A percentile compares a stretch with the other conserved stretches of the same genome.
Evolutionary conservation across 352 stramenopile species (phyloP).

Genomic region (Globisporangium radiosum): DNA sequence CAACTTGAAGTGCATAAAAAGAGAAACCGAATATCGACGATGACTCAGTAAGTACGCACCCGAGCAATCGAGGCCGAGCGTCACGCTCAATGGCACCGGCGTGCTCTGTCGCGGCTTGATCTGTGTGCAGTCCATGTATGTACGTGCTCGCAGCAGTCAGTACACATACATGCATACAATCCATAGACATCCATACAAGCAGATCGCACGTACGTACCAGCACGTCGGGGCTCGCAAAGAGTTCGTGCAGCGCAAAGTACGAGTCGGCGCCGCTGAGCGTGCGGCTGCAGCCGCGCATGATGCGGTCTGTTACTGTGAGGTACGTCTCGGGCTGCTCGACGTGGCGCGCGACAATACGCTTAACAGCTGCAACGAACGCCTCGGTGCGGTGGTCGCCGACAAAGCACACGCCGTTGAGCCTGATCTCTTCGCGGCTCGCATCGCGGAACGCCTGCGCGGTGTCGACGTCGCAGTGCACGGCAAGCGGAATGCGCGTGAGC

Average conservation of each 20-base stretch:
- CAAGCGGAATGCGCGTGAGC: slow-evolving; percentile 42
- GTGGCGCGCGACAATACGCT: slow-evolving; percentile 55
- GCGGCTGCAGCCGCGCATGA: slow-evolving; percentile 68
- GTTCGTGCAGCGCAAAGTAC: slow-evolving; percentile 68
- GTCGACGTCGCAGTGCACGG: slow-evolving; percentile 51
- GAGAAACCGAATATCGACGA: background rate
- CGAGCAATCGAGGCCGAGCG: slow-evolving; percentile 36
- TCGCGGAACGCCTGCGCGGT: slow-evolving; percentile 67
- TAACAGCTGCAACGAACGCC: slow-evolving; percentile 66
- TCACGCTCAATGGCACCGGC: slow-evolving; percentile 50
- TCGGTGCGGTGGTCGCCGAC: slow-evolving; percentile 67
- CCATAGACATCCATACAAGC: background rate
- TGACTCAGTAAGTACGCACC: slow-evolving; percentile 18
- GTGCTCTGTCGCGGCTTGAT: slow-evolving; percentile 52
- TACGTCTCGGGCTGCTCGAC: slow-evolving; percentile 35
- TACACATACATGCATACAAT: background rate
- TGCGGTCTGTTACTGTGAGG: slow-evolving; percentile 44
- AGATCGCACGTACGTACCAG: slow-evolving; percentile 25
- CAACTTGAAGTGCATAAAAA: background rate
- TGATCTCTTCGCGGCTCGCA: slow-evolving; percentile 60
- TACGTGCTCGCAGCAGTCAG: too few species aligned
- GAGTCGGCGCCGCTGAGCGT: slow-evolving; percentile 72
- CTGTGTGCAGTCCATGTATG: slow-evolving; percentile 14
- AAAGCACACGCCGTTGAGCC: slow-evolving; percentile 69
- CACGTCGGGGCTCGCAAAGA: slow-evolving; percentile 47